A percentile compares a stretch with the other conserved stretches of the same genome.
Conservation (phyloP, 2,329 filamentous ascomycete species). For the Shiraia bambusicola region DNA sequence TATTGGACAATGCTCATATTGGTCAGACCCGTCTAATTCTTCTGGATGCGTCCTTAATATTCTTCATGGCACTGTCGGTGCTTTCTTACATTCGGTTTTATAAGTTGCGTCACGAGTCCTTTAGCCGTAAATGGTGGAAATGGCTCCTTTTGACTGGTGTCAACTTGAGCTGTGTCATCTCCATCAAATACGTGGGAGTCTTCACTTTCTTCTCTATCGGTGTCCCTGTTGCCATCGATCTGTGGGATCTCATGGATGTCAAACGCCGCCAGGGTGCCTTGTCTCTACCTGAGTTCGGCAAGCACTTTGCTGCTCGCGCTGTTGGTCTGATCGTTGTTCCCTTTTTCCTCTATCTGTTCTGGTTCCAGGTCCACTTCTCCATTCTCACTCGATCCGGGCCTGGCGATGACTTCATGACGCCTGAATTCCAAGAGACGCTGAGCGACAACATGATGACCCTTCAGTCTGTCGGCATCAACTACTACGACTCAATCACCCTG, state of each 20-base stretch:
- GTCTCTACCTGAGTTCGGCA: slow-evolving; percentile 74
- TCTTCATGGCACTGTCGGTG: slow-evolving; percentile 94
- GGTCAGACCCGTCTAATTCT: slow-evolving; percentile 94
- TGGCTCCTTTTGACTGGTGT: slow-evolving; percentile 96
- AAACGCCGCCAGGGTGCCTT: slow-evolving; percentile 82
- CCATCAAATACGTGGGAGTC: slow-evolving; percentile 93
- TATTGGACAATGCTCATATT: slow-evolving; percentile 97
- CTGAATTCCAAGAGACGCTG: slow-evolving; percentile 95
- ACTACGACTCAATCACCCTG: slow-evolving; percentile 84
- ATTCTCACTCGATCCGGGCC: slow-evolving; percentile 86
- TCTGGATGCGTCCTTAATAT: slow-evolving; percentile 87
- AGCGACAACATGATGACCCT: slow-evolving; percentile 92
- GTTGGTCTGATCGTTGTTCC: slow-evolving; percentile 85
- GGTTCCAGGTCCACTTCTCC: slow-evolving; percentile 99
- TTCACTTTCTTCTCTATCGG: slow-evolving; percentile 98
- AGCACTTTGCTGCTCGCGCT: slow-evolving; percentile 87
- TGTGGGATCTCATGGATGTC: slow-evolving; percentile 92
- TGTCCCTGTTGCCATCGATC: slow-evolving; percentile 86
- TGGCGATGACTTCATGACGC: slow-evolving; percentile 98
- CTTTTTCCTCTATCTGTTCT: slow-evolving; percentile 98
- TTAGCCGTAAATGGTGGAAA: slow-evolving; percentile 98
- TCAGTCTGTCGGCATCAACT: slow-evolving; percentile 82
- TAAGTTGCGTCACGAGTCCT: slow-evolving; percentile 86
- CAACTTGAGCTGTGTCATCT: slow-evolving; percentile 93
- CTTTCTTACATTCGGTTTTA: slow-evolving; percentile 97